Percentiles rank a stretch among this genome's conserved stretches.
Conservation (phyloP, 1,284 basidiomycete species). For the Irpex rosettiformis region DNA sequence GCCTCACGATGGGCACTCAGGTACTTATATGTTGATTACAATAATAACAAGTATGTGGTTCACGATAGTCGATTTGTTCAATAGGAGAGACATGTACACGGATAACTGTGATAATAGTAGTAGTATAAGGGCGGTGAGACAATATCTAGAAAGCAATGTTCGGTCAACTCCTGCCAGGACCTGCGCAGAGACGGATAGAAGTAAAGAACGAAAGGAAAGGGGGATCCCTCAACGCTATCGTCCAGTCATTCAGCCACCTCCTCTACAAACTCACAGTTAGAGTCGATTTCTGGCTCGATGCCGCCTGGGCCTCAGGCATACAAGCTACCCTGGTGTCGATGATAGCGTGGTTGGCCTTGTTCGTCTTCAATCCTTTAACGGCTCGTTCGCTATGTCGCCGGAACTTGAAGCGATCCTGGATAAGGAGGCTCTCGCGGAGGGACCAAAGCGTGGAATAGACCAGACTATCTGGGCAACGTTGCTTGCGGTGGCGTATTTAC, state of each 20-base stretch:
- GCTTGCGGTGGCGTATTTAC: slow-evolving; percentile 38
- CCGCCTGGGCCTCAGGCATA: not conserved
- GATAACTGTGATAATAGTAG: too few relatives aligned
- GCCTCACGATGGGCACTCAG: not conserved
- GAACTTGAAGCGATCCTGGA: slow-evolving; percentile 31
- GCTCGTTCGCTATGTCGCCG: slow-evolving; percentile 38
- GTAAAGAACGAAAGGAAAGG: slow-evolving; percentile 3
- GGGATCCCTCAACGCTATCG: too few relatives aligned
- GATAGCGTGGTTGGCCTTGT: slow-evolving; percentile 29
- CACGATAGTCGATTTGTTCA: too few relatives aligned
- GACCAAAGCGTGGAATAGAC: slow-evolving; percentile 22
- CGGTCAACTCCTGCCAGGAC: not conserved
- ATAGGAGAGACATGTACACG: too few relatives aligned
- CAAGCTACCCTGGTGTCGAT: not conserved
- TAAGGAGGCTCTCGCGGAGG: slow-evolving; percentile 23
- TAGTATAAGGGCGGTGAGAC: too few relatives aligned
- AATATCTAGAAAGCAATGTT: not conserved
- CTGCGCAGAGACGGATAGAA: not conserved
- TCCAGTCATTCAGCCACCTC: not conserved
- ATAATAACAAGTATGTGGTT: too few relatives aligned
- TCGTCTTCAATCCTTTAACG: slow-evolving; percentile 40
- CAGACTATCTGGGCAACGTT: slow-evolving; percentile 38
- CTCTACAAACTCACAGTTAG: not conserved
- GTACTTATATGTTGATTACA: too few relatives aligned
- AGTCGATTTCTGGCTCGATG: not conserved